Base-by-base conservation (phyloP, 2,329 filamentous ascomycete genomes). In the Aspergillus pseudotamarii region DNA sequence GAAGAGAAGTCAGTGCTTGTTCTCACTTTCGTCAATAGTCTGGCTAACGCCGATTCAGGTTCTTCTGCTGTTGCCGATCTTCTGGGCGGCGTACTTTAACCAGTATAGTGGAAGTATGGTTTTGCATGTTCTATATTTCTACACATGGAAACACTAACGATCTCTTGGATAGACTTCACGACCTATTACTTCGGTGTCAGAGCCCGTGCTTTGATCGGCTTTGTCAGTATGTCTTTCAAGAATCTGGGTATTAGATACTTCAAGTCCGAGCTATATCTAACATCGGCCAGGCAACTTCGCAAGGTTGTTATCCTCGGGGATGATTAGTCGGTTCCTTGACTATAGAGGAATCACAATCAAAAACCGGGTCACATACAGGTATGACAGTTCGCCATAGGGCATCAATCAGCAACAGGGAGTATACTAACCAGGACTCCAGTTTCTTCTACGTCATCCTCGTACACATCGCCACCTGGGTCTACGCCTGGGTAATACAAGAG, bases 401-500 rank as follows among this genome's bases (percentile, higher is more conserved):
- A 11, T 38, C 5, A 19, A 48, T 11, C 6, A 21, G 28, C 28
- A 12, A n/a, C 19, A 11, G 14, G 34, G 43, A 6, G 6, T 46
- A 41, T 11, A 36, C 28, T 50, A 48, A 50, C 14, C 4, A 57
- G 19, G 32, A 2, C 8, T 14, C 1, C n/a, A 73, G 71, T 12
- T 85, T 81, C 66, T 84, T 77, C 69, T 84, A 82, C 48, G 78
- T 83, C 6, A 71, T 83, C 5, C 65, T 75, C 12, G 64, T 78
- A 62, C 83, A 86, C 64, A 59, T 85, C 23, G 66, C 81, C 23
- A 79, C 83, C 1, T 86, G 84, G 83, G 73, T 81, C 3, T 85
- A 85, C 64, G 83, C 73, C 12, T 85, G 83, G 84, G 80, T 85
- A 6, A 73, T 85, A 6, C 82, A 85, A 68, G 81, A 84, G 65